Conservation (phyloP, 345 rosid species). For the Erysimum cheiranthoides region DNA sequence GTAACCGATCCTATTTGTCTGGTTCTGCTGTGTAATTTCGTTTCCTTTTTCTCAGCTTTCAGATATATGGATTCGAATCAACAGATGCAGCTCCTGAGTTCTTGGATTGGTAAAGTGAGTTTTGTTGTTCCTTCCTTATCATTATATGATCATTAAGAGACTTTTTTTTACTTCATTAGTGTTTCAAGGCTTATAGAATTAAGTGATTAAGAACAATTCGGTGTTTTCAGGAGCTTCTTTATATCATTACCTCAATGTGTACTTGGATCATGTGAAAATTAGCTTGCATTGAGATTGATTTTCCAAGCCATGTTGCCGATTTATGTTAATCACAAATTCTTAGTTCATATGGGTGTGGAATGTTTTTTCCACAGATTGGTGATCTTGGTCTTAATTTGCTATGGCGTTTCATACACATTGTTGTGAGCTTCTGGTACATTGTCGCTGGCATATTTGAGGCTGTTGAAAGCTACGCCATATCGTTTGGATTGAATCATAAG, state of each 20-base stretch:
- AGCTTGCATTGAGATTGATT: background rate
- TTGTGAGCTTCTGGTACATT: slow-evolving; percentile 61
- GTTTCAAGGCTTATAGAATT: background rate
- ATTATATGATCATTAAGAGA: background rate
- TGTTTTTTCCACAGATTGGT: slow-evolving; percentile 54
- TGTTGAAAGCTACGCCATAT: slow-evolving; percentile 68
- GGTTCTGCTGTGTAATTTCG: slow-evolving; percentile 10
- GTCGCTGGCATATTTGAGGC: slow-evolving; percentile 44
- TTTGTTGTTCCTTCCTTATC: background rate
- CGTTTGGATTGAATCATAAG: slow-evolving; percentile 56
- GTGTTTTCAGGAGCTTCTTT: background rate
- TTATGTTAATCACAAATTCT: background rate
- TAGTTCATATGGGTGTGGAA: background rate
- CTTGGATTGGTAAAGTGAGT: slow-evolving; percentile 42
- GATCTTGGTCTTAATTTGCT: slow-evolving; percentile 51
- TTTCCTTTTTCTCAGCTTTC: slow-evolving; percentile 4
- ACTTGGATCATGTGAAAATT: slow-evolving; percentile 21
- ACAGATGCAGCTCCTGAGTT: slow-evolving; percentile 27
- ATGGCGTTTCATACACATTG: slow-evolving; percentile 73
- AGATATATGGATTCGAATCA: slow-evolving; percentile 41
- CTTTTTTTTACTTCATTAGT: slow-evolving; percentile 2
- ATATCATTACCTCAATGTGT: background rate
- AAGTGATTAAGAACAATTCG: background rate
- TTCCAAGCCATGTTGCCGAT: slow-evolving; percentile 5
- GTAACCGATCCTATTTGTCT: background rate